phyloP scores from a whole-genome alignment of 208 protist genomes.

The Novymonas esmeraldas region DNA sequence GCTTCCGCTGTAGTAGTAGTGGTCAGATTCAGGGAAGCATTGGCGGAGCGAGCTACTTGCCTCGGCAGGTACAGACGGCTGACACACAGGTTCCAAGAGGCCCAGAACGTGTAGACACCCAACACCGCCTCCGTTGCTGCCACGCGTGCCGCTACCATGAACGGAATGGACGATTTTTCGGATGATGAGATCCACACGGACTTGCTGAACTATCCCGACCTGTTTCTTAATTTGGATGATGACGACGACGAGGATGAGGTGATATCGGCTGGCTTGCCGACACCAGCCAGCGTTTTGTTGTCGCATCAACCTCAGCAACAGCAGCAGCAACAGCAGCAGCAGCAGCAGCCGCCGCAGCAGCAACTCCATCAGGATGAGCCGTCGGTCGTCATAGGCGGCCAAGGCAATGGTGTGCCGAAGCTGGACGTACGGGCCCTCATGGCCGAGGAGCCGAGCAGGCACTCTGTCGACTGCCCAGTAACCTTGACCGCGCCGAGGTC shows the following conservation, averaged over 20 bases:
- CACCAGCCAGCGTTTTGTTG: background rate
- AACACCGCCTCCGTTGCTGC: constrained; percentile 3
- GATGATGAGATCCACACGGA: constrained; percentile 27
- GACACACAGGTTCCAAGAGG: background rate
- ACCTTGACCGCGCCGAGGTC: constrained; percentile 3
- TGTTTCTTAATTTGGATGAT: constrained; percentile 31
- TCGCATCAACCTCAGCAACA: background rate
- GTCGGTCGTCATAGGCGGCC: background rate
- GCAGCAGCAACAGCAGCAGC: constrained; percentile 1
- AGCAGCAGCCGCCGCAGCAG: background rate
- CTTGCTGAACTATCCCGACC: constrained; percentile 17
- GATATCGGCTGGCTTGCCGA: constrained; percentile 4
- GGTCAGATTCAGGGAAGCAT: background rate
- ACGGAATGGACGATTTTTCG: constrained; percentile 11
- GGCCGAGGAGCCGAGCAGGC: background rate
- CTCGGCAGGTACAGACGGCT: background rate
- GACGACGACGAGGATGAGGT: constrained; percentile 30
- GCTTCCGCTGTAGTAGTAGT: background rate
- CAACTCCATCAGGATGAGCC: background rate
- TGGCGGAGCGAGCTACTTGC: too few species aligned
- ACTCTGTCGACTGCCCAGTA: background rate
- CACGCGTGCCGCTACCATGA: constrained; percentile 10
- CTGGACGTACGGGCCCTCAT: constrained; percentile 27
- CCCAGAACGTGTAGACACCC: too few species aligned
- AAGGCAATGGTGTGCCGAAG: constrained; percentile 12